Base-by-base conservation (phyloP, 2,329 filamentous ascomycete genomes). In the Fusarium tricinctum region DNA sequence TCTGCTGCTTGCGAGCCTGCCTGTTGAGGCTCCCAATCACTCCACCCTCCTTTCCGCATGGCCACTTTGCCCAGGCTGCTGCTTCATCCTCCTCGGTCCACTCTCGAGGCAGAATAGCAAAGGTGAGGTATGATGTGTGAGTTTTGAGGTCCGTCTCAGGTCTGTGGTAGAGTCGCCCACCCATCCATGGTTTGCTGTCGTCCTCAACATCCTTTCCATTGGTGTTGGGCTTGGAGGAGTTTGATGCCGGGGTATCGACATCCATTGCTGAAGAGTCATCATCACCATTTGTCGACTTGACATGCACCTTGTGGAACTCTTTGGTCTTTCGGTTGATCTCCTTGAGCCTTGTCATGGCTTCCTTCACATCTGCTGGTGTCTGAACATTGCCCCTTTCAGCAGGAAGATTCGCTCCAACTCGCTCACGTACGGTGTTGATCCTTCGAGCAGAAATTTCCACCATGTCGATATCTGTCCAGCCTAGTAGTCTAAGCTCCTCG, bases 121-220 rank as follows among this genome's bases (percentile, higher is more conserved):
- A 99, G 6, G 97, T 92, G 6, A 99, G 86, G 78, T 99, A 99
- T n/a, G 92, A 96, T 0, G 96, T 99, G 79, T 99, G 96, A 9
- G 92, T 96, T 85, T 97, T 97, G 63, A 98, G 82, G 75, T 99
- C 96, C 1, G 89, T 83, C 81, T 99, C 96, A 0, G 92, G 89
- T 23, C 93, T 87, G 73, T 97, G 93, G 30, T 93, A 86, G 40
- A 98, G 75, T 28, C 88, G 87, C 1, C 96, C 96, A 64, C 94
- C 88, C 76, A 91, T 88, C 81, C 90, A 97, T 1, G 86, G 78
- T 65, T 92, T 89, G 6, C 56, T 42, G 14, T 78, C 75, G 6
- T 73, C 73, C 17, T 72, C 70, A 7, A 52, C 38, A 6, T 23
- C 49, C 9, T 67, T 51, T 51, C 76, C 73, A 56, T 76, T 74